Base-by-base conservation (phyloP, 371 early-diverging fungal species). In the Saksenaea vasiformis region DNA sequence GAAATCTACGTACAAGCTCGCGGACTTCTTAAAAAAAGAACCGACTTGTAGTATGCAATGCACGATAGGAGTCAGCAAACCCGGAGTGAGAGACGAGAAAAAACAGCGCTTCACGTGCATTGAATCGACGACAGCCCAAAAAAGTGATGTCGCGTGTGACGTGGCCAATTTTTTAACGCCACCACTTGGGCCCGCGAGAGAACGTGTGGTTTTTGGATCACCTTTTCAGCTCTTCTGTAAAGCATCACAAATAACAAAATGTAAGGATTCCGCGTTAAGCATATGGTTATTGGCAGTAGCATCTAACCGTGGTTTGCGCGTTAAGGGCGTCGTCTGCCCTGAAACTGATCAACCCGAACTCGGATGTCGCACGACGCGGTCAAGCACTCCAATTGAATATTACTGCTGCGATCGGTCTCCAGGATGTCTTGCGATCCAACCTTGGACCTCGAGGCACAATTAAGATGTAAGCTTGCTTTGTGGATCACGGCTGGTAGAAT, bases 401-500 rank as follows among this genome's bases (percentile, higher is more conserved):
- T 76, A 93, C 90, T 61, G 98, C 99, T 47, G 99, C 98, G 22
- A 82, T 91, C 28, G 98, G 99, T 54, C 85, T 99, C 60, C 94
- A 94, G 79, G 94, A 95, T 60, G 97, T 99, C 15, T 84, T 99
- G 56, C 90, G 90, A 70, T 91, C 97, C 51, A 98, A 98, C 80
- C 88, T 99, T 51, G 99, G 99, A 19, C 99, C 99, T 7, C 92
- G 95, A 80, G 99, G 99, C 27, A 98, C 99, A 26, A 91, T 97
- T 71, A 99, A 99, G 82, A 98, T 99, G 93, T 92, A 80, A 68
- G 76, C 56, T 31, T n/a, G 28, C n/a, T n/a, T 10, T 36, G 17
- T 7, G 22, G 51, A 47, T 56, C 41, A 17, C 22, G n/a, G 19
- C 47, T 56, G 15, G 53, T 5, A 56, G 11, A 17, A 34, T 38